A percentile compares a stretch with the other conserved stretches of the same genome.
These are phyloP conservation scores for Serpula lacrymans DNA, from an alignment of 768 basidiomycete species.

Conservation along the genomic window DNA sequence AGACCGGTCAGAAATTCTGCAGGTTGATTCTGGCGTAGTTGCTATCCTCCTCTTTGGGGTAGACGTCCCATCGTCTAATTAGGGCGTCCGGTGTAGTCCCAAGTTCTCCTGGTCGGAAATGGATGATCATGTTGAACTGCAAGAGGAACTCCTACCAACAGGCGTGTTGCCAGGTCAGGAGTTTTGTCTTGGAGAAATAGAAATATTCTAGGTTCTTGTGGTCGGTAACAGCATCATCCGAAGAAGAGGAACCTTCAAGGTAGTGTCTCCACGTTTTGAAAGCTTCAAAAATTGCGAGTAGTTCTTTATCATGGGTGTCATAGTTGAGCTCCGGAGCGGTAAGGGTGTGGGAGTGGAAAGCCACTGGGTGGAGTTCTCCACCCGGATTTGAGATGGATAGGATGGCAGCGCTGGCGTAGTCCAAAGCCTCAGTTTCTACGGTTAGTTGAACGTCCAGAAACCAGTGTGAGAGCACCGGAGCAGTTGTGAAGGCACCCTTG, in stretches of 20 bases:
- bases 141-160: slow-evolving; percentile 36
- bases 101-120: slow-evolving; percentile 14
- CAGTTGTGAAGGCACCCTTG: background rate
- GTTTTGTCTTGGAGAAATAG: slow-evolving; percentile 19
- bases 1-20: too few species aligned
- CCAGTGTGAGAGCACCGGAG: slow-evolving; percentile 1
- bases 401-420: too few species aligned
- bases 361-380: slow-evolving; percentile 39
- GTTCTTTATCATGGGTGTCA: slow-evolving; percentile 34
- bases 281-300: slow-evolving; percentile 40
- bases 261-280: slow-evolving; percentile 2
- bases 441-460: too few species aligned
- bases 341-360: too few species aligned
- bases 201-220: slow-evolving; percentile 37
- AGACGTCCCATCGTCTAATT: slow-evolving; percentile 10
- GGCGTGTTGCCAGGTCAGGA: slow-evolving; percentile 8
- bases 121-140: slow-evolving; percentile 22
- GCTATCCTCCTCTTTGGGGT: slow-evolving; percentile 13
- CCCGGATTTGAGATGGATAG: too few species aligned
- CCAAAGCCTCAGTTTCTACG: too few species aligned
- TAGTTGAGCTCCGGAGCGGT: slow-evolving; percentile 42
- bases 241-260: background rate
- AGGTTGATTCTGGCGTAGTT: slow-evolving; percentile 6
- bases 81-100: slow-evolving; percentile 17
- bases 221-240: too few species aligned